Evolutionary conservation across 2,329 filamentous ascomycete genomes (phyloP), one percentile per base, ranked within the genome.

Genomic region (Orbilia quercus): DNA sequence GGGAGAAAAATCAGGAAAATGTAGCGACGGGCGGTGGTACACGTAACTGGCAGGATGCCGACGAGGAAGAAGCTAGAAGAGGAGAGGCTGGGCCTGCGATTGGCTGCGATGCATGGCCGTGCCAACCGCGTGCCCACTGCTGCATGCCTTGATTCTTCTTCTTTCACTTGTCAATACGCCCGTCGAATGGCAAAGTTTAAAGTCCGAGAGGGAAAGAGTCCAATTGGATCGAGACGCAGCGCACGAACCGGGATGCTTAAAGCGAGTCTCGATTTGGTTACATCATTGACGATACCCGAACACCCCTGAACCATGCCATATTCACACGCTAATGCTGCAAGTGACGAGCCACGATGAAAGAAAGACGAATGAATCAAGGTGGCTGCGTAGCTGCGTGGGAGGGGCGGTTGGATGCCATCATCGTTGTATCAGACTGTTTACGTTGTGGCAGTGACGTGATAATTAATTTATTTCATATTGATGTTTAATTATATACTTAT

Each of bases 201-300:
- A 7, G 12, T 22, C 51, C 16, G 6, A 6, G 22, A n/a, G 20
- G 18, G 12, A 20, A 23, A 54, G 14, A 40, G 14, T 25, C 18
- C 23, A 16, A 23, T 20, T 47, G n/a, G 44, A 2, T 2, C 45
- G 6, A n/a, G 20, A 16, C 6, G 6, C 7, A 20, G n/a, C 45
- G 23, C 45, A 50, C 45, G 45, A 11, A 50, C 53, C 34, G 36
- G 55, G 20, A 20, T 28, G 7, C 20, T 11, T 9, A 34, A 25
- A 11, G 12, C 11, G 18, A 16, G 14, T 36, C 45, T 54, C 25
- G 28, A 60, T 55, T 53, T 40, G 48, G 54, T 69, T 60, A 69
- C 55, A 60, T 69, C 64, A 62, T 69, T 55, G 48, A 2, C 54
- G 64, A 69, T 69, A 69, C 48, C 64, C 64, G 64, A 69, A 40